phyloP scores from a whole-genome alignment of 2,329 filamentous ascomycete species.

The Cordyceps cicadae region DNA sequence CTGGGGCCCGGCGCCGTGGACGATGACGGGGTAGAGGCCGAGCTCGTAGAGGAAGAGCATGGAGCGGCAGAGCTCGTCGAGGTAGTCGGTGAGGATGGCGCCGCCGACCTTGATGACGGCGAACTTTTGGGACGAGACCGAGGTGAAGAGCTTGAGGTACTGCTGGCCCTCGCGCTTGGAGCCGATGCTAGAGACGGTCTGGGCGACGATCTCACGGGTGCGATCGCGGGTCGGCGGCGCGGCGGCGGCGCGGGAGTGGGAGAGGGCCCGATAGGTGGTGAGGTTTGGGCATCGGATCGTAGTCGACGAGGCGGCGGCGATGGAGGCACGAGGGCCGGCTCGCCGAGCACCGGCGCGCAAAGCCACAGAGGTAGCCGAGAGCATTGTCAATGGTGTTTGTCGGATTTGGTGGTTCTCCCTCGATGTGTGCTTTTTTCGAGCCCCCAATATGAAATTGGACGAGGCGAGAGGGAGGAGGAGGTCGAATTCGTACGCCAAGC shows the following conservation, averaged over 20 bases:
- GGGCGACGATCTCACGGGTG: slow-evolving; percentile 30
- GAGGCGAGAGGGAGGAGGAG: background rate
- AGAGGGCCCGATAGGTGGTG: slow-evolving; percentile 16
- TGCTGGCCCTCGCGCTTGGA: slow-evolving; percentile 95
- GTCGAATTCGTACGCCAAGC: background rate
- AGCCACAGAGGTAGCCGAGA: slow-evolving; percentile 34
- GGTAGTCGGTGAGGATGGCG: slow-evolving; percentile 87
- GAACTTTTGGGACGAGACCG: slow-evolving; percentile 92
- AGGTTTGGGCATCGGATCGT: slow-evolving; percentile 19
- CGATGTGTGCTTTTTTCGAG: slow-evolving; percentile 17
- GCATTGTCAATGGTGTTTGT: slow-evolving; percentile 26
- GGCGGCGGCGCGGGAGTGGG: slow-evolving; percentile 9
- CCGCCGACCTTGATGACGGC: slow-evolving; percentile 98
- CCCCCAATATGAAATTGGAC: background rate
- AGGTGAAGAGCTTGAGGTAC: slow-evolving; percentile 95
- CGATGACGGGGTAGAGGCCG: slow-evolving; percentile 87
- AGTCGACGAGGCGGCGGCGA: slow-evolving; percentile 17
- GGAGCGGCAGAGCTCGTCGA: slow-evolving; percentile 83
- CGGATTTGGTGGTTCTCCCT: background rate
- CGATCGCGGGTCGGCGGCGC: slow-evolving; percentile 18
- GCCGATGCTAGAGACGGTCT: slow-evolving; percentile 84
- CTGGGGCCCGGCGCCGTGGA: slow-evolving; percentile 91
- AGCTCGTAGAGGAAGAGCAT: slow-evolving; percentile 91
- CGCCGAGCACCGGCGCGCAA: slow-evolving; percentile 37
- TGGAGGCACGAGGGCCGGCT: slow-evolving; percentile 25